Evolutionary conservation across 2,329 filamentous ascomycete genomes (phyloP), one percentile per base, ranked within the genome.

Genomic region (Microdochium trichocladiopsis): DNA sequence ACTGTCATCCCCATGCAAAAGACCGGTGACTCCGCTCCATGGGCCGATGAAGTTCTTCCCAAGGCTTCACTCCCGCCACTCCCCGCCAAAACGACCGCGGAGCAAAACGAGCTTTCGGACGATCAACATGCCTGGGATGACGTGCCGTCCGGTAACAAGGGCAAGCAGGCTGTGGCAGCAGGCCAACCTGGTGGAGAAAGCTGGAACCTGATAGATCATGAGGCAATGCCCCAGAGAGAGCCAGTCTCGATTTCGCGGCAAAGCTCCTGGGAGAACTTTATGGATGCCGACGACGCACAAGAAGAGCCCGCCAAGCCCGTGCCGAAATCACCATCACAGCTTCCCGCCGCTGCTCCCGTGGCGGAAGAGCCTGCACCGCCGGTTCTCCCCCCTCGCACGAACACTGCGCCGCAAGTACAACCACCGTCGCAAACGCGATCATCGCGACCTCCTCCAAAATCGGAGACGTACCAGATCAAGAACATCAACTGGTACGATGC

Each of bases 381-480:
- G 21, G 16, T 18, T 22, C 41, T 22, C n/a, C 41, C 41, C 3
- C 41, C 41, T 18, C 21, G 41, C 21, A 45, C 41, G 41, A 45
- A 45, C 41, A 45, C 41, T 5, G 41, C 47, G 9, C 47, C 47
- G 9, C 45, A 47, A 47, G 10, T 18, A 25, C 47, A 10, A 22
- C n/a, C 9, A 25, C 25, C 18, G 18, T 23, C 41, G 33, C 16
- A 73, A 31, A 66, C 71, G 1, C 69, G 72, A 1, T 58, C 61
- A 10, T 55, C 61, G 36, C 57, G 45, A 50, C 66, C 72, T 2
- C 67, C 72, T n/a, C 71, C 69, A 47, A 77, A 76, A 59, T 71
- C 76, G 0, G 91, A 96, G 67, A 94, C 90, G 1, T 97, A 99
- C 62, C 87, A 91, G 52, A 92, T 97, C 66, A 95, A 96, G 65